Base-by-base conservation (phyloP, 345 rosid genomes). In the Gossypium sturtianum region DNA sequence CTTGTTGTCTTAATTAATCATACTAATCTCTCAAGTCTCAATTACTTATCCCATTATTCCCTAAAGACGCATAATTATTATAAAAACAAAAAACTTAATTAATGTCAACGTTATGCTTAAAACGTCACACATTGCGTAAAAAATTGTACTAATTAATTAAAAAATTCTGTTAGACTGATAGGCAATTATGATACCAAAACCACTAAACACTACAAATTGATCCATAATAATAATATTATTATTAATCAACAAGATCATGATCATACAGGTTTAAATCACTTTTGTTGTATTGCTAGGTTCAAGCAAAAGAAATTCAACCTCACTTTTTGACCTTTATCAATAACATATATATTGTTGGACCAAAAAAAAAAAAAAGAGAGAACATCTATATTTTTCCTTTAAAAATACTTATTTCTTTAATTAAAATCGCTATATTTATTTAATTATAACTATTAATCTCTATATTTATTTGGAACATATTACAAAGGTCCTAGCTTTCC, bases 51-150 rank as follows among this genome's bases (percentile, higher is more conserved):
- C 13, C 17, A 9, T 47, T 13, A 58, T 25, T 25, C 38, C 9
- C 7, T 59, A 59, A 48, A 20, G 53, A 52, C 13, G 22, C 41
- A 52, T 51, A 3, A 4, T 44, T 13, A 29, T 61, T 17, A 17
- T 3, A 51, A 13, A 51, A 3, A 23, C 25, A 0, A 22, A 58
- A 11, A 22, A 3, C 34, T 12, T 25, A 23, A 12, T 60, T 60
- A 12, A 22, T 22, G 29, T 49, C 17, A 16, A 57, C 15, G 16
- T 72, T 23, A 15, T 72, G 74, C 54, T 58, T 72, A 9, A 15
- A 29, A 52, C 73, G 66, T 72, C 75, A 71, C 20, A 41, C 25
- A 9, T 58, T 44, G 66, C 56, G 75, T 20, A 4, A 20, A 15
- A 12, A 2, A 7, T 44, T 58, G 75, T 44, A 72, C 56, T 58